Conservation (phyloP, 2,329 filamentous ascomycete species). For the Sporothrix globosa region DNA sequence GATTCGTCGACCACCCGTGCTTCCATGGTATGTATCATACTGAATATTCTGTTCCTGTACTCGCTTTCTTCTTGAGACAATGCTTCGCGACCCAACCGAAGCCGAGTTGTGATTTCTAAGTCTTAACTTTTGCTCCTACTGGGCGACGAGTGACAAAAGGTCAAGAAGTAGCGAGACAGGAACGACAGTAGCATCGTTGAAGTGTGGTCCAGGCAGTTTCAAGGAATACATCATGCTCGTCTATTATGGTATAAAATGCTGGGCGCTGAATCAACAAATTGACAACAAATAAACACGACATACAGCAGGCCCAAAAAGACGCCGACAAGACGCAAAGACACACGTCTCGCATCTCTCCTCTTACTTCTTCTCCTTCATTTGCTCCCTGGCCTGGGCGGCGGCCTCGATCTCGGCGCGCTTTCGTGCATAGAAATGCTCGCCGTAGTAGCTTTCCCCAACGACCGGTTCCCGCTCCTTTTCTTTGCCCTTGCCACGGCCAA, state of each 20-base stretch:
- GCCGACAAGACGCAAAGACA: too few relatives aligned
- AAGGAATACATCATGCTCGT: too few relatives aligned
- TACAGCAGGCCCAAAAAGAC: too few relatives aligned
- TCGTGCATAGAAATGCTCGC: neutral
- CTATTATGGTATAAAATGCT: too few relatives aligned
- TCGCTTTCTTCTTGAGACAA: too few relatives aligned
- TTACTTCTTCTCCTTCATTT: neutral
- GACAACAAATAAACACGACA: neutral
- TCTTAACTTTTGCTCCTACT: neutral
- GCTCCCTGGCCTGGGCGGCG: neutral
- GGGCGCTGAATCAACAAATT: neutral
- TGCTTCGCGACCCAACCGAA: too few relatives aligned
- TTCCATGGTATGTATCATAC: too few relatives aligned
- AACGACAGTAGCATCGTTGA: too few relatives aligned
- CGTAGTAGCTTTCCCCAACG: neutral
- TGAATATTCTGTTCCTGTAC: too few relatives aligned
- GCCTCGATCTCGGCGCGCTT: constrained; percentile 9
- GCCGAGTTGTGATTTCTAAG: neutral
- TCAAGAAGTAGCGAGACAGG: too few relatives aligned
- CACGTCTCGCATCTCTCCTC: neutral
- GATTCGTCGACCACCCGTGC: too few relatives aligned
- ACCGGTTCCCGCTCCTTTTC: neutral
- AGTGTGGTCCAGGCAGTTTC: too few relatives aligned
- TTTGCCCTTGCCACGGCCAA: constrained; percentile 18
- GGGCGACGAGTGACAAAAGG: constrained; percentile 6